Evolutionary conservation across 129 eudicot species (phyloP), one percentile per base, ranked within the genome.

Genomic region (Tagetes patula): DNA sequence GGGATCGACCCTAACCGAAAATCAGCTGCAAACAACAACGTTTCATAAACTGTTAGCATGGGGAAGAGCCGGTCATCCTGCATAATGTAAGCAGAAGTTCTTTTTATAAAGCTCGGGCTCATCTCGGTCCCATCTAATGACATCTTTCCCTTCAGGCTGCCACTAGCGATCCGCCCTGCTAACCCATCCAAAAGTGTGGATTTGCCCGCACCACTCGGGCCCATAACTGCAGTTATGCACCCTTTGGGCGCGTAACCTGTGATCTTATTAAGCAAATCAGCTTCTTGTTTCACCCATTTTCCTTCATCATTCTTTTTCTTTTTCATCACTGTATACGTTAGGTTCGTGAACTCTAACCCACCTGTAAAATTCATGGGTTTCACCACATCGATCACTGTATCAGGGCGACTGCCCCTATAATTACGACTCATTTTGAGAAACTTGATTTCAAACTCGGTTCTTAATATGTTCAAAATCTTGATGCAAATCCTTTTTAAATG

Each of bases 151-250:
- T 78, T 80, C 31, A 84, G 87, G 82, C 97, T 89, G 3, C 89
- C 94, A 37, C 94, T 92, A 34, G 96, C 93, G 5, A 89, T 89
- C 60, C 96, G 80, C 27, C 97, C 96, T 0, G 96, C 97, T 68
- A 92, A 42, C 6, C 88, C 97, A 77, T 90, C 88, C 79, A 92
- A 75, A 59, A 92, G 67, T 0, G 97, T 92, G 0, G 97, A 89
- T 68, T 92, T 92, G 1, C 97, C 97, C 2, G 97, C 94, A 62
- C 97, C 97, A 80, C 96, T 89, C 0, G 97, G 97, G 37, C 97
- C 97, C 97, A 92, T 92, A 33, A 92, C 94, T 0, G 96, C 97
- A 3, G 97, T 84, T 9, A 92, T 82, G 50, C 85, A 76, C 77
- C 97, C 97, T 82, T 89, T 89, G 13, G 89, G 88, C 11, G 96